Evolutionary conservation across 306 rosid genomes (phyloP), one percentile per base, ranked within the genome.

Genomic region (Crataegus laevigata): DNA sequence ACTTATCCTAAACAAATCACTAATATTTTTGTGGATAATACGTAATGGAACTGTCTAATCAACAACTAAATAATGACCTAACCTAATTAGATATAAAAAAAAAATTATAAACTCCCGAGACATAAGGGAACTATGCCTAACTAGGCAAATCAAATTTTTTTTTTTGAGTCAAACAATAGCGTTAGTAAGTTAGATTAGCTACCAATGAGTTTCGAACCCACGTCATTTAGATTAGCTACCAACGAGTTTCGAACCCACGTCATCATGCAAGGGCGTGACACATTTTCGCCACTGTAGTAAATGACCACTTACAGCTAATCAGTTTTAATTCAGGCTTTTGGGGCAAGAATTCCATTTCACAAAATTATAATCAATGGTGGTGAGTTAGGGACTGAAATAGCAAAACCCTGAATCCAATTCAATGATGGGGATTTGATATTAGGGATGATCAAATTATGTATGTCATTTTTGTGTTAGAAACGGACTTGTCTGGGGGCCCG

Each of bases 201-300:
- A 36, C 9, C 0, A 1, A 36, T 3, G 2, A 7, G 2, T 0
- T 36, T 36, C 2, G 0, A 36, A 1, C 9, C 0, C 0, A 36
- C 10, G 0, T 9, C 2, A 2, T 36, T 7, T 36, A 36, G 0
- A 36, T 36, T 36, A 36, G 10, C 0, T 0, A 36, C 9, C 0
- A 1, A 36, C 10, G 2, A 7, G 2, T 0, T 36, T 36, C 2
- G 0, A 36, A 1, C 9, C 0, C 0, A 36, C 10, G 0, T 9
- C 2, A 2, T 36, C 1, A 7, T 36, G 9, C 0, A 36, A 36
- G 2, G 2, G 2, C 2, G 7, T 2, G 7, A 36, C 10, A 36
- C 2, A 0, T 36, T 36, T 36, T 1, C 10, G 1, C 2, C 1
- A 36, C 0, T 36, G 2, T 36, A 2, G 0, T 36, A 36, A 36